Conservation (phyloP, 306 rosid species). For the Cicer chorassanicum region DNA sequence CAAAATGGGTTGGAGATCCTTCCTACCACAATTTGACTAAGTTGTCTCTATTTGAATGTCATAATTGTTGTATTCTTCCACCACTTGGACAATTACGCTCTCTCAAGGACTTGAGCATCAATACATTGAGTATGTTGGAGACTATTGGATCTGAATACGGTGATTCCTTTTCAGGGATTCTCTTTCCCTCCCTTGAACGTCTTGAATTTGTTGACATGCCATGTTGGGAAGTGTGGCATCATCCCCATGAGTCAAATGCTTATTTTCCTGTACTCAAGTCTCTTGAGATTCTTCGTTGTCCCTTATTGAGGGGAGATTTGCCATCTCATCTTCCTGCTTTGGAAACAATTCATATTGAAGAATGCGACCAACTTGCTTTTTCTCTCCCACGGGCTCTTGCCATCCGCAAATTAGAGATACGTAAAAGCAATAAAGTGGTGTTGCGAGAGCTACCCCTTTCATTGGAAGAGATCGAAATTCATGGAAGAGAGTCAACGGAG, state of each 20-base stretch:
- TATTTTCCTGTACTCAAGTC: not conserved
- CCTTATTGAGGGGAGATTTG: not conserved
- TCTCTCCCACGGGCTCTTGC: constrained; percentile 2
- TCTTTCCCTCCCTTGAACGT: no score
- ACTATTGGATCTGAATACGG: no score
- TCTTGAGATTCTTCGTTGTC: not conserved
- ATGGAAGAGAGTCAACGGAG: not conserved
- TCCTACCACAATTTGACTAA: not conserved
- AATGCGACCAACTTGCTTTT: not conserved
- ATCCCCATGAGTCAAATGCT: no score
- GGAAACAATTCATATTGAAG: not conserved
- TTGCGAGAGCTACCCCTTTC: constrained; percentile 11
- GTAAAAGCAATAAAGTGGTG: not conserved
- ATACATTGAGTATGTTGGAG: no score
- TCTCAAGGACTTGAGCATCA: no score
- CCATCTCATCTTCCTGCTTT: constrained; percentile 26
- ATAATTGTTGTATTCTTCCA: not conserved
- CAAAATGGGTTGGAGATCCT: not conserved
- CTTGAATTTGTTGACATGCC: no score
- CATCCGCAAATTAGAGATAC: not conserved
- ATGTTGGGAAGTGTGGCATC: no score
- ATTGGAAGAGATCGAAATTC: not conserved
- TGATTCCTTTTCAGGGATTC: no score
- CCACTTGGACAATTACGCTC: not conserved
- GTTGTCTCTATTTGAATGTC: not conserved